phyloP scores from a whole-genome alignment of 1,139 yeast species.

The Blastobotrys elegans region DNA sequence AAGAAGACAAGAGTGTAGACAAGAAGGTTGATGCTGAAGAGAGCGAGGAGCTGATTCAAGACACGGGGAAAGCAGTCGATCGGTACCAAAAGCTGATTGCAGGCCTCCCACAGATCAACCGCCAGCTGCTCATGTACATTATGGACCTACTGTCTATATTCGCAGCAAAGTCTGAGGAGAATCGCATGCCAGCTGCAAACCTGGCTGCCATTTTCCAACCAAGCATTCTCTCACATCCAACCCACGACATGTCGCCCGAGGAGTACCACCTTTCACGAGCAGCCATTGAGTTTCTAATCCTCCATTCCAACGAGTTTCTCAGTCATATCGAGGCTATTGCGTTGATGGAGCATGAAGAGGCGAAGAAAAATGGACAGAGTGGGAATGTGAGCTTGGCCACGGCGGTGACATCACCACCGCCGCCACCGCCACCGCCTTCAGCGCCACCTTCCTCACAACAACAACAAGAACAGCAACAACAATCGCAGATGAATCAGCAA shows the following conservation, averaged over 20 bases:
- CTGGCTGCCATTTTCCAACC: slow-evolving; percentile 97
- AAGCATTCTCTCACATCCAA: slow-evolving; percentile 84
- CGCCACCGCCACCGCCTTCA: not conserved
- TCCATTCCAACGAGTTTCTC: slow-evolving; percentile 64
- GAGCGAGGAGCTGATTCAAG: slow-evolving; percentile 29
- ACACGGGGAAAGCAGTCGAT: slow-evolving; percentile 62
- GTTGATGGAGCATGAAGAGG: slow-evolving; percentile 28
- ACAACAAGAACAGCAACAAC: not conserved
- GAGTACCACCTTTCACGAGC: slow-evolving; percentile 85
- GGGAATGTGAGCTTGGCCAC: slow-evolving; percentile 7
- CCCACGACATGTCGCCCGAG: slow-evolving; percentile 85
- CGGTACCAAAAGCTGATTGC: slow-evolving; percentile 68
- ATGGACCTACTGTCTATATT: slow-evolving; percentile 84
- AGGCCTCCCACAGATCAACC: slow-evolving; percentile 61
- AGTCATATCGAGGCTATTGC: slow-evolving; percentile 44
- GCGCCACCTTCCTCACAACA: not conserved
- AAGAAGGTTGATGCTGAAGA: slow-evolving; percentile 7
- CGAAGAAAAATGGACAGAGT: slow-evolving; percentile 14
- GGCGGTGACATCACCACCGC: not conserved
- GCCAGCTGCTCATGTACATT: slow-evolving; percentile 81
- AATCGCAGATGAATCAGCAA: not conserved
- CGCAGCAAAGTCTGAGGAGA: slow-evolving; percentile 68
- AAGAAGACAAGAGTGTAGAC: slow-evolving; percentile 2
- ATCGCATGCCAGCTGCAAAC: slow-evolving; percentile 89
- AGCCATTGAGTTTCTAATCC: slow-evolving; percentile 85